phyloP scores from a whole-genome alignment of 139 green algal genomes.

The Dunaliella primolecta region DNA sequence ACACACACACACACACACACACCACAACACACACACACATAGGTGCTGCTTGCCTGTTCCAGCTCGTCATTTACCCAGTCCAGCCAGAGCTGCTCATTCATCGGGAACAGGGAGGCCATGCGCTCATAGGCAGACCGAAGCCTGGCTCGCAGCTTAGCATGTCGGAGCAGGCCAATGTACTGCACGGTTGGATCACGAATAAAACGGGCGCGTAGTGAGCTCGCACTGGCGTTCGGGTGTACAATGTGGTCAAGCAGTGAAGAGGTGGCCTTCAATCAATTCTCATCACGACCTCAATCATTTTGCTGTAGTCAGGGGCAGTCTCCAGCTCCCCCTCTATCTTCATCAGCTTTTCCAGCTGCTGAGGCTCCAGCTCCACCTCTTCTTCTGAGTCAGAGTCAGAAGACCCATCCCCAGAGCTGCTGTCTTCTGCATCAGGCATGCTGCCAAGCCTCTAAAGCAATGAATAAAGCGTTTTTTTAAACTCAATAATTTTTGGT shows the following conservation, averaged over 20 bases:
- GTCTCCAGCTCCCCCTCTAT: conserved; percentile 59
- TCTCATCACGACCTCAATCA: neutral
- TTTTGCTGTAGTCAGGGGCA: conserved; percentile 31
- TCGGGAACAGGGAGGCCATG: conserved; percentile 67
- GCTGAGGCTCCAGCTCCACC: conserved; percentile 45
- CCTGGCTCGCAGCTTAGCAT: neutral
- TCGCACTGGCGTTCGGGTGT: neutral
- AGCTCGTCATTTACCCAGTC: conserved; percentile 81
- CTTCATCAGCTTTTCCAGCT: conserved; percentile 53
- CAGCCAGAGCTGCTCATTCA: conserved; percentile 77
- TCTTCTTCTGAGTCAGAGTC: conserved; percentile 10
- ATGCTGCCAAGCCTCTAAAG: neutral
- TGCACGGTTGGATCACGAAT: neutral
- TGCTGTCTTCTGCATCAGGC: neutral
- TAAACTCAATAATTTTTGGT: too few species aligned
- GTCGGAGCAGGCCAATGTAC: neutral
- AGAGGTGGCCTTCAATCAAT: too few species aligned
- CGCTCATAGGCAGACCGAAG: conserved; percentile 54
- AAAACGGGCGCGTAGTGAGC: neutral
- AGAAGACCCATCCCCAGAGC: too few species aligned
- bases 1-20: conserved; percentile 1
- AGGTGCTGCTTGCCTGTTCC: conserved; percentile 4
- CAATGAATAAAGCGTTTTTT: neutral
- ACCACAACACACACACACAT: too few species aligned
- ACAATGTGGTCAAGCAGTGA: neutral